Evolutionary conservation across 2,329 filamentous ascomycete species (phyloP).

Genomic region (Didymella arachidicola): DNA sequence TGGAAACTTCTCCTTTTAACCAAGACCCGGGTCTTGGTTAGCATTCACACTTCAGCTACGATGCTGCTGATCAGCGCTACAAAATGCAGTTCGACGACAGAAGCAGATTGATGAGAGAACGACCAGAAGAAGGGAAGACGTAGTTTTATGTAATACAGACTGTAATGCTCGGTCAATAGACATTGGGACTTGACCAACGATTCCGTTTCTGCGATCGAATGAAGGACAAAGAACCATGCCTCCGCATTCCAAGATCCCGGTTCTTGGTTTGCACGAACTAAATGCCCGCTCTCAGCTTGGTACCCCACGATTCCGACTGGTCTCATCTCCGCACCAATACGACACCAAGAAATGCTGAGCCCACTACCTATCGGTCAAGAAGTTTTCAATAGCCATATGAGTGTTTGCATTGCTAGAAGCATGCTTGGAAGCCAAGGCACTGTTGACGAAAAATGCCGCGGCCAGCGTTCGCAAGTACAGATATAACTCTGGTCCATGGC

Average conservation of each 20-base stretch:
- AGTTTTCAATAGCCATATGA: background rate
- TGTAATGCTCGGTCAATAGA: no score
- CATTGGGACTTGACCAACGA: no score
- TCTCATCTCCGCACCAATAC: constrained; percentile 7
- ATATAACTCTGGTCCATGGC: constrained; percentile 12
- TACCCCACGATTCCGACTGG: constrained; percentile 4
- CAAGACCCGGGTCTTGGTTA: constrained; percentile 4
- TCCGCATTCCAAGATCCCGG: constrained; percentile 1
- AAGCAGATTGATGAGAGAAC: background rate
- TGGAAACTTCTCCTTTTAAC: constrained; percentile 6
- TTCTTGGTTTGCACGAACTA: background rate
- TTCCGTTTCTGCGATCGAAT: background rate
- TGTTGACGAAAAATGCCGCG: constrained; percentile 15
- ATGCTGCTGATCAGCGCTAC: background rate
- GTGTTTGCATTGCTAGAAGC: background rate
- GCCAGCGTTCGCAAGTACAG: background rate
- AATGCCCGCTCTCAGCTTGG: constrained; percentile 1
- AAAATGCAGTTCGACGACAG: background rate
- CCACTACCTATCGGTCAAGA: constrained; percentile 1
- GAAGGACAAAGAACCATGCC: background rate
- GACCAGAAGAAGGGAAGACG: background rate
- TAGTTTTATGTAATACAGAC: no score
- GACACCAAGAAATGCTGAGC: constrained; percentile 11
- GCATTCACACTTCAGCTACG: background rate
- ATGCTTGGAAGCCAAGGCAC: constrained; percentile 18